A percentile compares a stretch with the other conserved stretches of the same genome.
phyloP scores from a whole-genome alignment of 2,329 filamentous ascomycete species.

The Colletotrichum sp. region DNA sequence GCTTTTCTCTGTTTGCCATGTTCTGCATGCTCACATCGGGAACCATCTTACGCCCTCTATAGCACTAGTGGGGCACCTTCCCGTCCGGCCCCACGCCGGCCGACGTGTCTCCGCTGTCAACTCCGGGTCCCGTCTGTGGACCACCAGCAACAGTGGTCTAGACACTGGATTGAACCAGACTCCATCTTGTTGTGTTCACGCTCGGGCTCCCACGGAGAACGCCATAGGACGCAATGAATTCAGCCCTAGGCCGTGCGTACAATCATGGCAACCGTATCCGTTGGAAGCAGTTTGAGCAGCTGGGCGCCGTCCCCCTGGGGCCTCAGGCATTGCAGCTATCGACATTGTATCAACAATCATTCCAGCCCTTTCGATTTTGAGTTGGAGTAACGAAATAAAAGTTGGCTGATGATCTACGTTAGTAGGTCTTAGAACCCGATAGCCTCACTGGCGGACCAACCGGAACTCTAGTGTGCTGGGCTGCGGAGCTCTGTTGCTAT shows the following conservation, averaged over 20 bases:
- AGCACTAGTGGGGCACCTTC: neutral
- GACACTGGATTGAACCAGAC: neutral
- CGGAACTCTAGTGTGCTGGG: neutral
- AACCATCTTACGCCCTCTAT: neutral
- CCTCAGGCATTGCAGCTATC: neutral
- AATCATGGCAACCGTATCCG: neutral
- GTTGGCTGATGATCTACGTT: neutral
- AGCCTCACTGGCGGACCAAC: neutral
- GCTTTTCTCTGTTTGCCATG: neutral
- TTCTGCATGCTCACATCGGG: neutral
- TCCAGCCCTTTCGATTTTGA: neutral
- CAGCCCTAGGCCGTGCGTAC: neutral
- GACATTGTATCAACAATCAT: neutral
- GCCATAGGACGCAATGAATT: neutral
- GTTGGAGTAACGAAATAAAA: neutral
- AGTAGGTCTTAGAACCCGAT: neutral
- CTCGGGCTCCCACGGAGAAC: neutral
- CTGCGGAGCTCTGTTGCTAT: neutral
- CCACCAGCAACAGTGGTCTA: neutral
- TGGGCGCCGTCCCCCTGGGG: neutral
- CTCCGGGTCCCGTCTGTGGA: neutral
- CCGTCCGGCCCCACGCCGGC: neutral
- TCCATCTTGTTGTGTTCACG: neutral
- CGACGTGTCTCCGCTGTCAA: conserved; percentile 1
- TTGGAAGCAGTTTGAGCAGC: neutral